These are phyloP conservation scores for Marvania coccoides DNA, from an alignment of 139 green algal species.

Conservation along the genomic window DNA sequence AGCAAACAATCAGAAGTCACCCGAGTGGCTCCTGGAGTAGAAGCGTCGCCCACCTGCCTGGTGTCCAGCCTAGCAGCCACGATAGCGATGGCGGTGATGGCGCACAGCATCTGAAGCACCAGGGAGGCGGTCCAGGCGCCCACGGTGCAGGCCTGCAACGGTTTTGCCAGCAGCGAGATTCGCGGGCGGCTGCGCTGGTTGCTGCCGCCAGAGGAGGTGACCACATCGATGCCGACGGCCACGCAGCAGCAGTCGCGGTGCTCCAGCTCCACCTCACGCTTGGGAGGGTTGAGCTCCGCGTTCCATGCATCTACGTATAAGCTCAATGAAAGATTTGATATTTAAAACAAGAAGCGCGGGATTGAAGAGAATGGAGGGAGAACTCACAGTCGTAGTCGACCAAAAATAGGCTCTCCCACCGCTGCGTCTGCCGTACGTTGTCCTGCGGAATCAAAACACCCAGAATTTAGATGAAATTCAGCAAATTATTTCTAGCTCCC, in stretches of 20 bases:
- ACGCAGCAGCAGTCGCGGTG: neutral
- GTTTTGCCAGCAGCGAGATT: neutral
- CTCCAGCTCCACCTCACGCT: neutral
- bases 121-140: neutral
- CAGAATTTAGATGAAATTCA: neutral
- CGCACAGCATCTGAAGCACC: neutral
- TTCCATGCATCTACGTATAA: conserved; percentile 4
- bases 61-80: neutral
- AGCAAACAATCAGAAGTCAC: neutral
- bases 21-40: neutral
- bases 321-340: neutral
- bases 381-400: conserved; percentile 5
- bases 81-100: neutral
- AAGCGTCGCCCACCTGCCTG: neutral
- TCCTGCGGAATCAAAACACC: neutral
- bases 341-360: neutral
- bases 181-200: neutral
- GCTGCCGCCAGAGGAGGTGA: neutral
- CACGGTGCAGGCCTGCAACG: neutral
- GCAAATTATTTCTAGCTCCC: too few relatives aligned
- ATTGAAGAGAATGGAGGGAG: neutral
- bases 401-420: conserved; percentile 1
- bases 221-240: neutral
- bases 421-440: neutral
- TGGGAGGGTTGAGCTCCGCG: neutral